These are phyloP conservation scores for Sporisorium scitamineum DNA, from an alignment of 1,284 basidiomycete species.

Conservation along the genomic window DNA sequence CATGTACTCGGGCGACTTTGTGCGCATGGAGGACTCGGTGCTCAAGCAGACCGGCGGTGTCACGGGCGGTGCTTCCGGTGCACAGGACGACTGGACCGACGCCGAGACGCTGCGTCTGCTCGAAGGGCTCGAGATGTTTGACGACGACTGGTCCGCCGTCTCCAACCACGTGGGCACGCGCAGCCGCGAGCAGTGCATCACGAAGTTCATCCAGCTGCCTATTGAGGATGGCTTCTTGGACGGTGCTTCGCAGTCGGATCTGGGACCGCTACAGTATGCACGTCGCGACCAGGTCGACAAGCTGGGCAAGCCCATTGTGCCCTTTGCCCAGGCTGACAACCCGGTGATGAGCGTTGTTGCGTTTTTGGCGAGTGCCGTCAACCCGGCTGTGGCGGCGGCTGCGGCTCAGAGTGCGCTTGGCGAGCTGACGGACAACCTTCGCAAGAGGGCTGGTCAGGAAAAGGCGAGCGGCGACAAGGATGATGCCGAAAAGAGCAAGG, in stretches of 20 bases:
- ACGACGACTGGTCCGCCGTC: conserved; percentile 94
- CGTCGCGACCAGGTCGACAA: conserved; percentile 56
- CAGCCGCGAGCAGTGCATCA: conserved; percentile 92
- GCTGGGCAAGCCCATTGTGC: conserved; percentile 69
- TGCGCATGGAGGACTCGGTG: conserved; percentile 77
- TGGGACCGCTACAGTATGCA: conserved; percentile 81
- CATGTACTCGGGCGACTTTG: conserved; percentile 98
- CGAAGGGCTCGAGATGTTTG: conserved; percentile 97
- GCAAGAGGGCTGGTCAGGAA: conserved; percentile 42
- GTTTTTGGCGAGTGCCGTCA: conserved; percentile 92
- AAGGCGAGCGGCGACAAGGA: conserved; percentile 19
- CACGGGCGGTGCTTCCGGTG: conserved; percentile 71
- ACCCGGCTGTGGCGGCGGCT: conserved; percentile 89
- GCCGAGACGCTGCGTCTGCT: conserved; percentile 88
- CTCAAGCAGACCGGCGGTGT: conserved; percentile 72
- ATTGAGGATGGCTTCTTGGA: conserved; percentile 90
- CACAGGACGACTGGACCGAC: conserved; percentile 86
- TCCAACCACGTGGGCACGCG: conserved; percentile 92
- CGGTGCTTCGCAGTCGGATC: conserved; percentile 71
- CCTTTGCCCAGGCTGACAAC: conserved; percentile 94
- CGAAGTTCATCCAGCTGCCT: conserved; percentile 93
- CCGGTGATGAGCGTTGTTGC: conserved; percentile 99
- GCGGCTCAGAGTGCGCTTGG: conserved; percentile 90
- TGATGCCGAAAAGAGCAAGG: conserved; percentile 20
- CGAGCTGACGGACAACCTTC: conserved; percentile 69